Base-by-base conservation (phyloP, 2,329 filamentous ascomycete species). In the Neopestalotiopsis rosae region DNA sequence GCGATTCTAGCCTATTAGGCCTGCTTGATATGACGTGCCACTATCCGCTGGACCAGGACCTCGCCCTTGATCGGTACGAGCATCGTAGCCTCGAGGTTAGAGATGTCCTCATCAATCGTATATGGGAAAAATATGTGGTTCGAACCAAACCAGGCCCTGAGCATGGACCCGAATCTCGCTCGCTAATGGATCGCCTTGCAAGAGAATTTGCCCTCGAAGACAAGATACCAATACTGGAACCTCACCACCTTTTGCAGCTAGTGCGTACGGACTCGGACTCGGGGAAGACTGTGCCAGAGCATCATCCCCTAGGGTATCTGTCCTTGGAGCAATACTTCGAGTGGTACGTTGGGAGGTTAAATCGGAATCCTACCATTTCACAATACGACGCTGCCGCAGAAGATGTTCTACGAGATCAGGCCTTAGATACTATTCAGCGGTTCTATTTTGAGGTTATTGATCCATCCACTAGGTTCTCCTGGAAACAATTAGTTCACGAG, bases 21-120 rank as follows among this genome's bases (percentile, higher is more conserved):
- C 24, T 28, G 45, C 13, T 52, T 17, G 20, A 52, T 14, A 71
- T 58, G 61, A 32, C 40, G 70, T 45, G 59, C 17, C 76, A 81
- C 70, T 81, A 80, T 63, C 80, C 79, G 24, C 69, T 81, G 5
- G 76, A 80, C 68, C 72, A 76, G n/a, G 70, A 76, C 45, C 73
- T 79, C 40, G 76, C 77, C 49, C 79, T 80, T 69, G 67, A 70
- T 32, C 73, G 74, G n/a, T 81, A 81, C 67, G 74, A 77, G 7
- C 79, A 80, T 68, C 77, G 73, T 40, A 72, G 74, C 4, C 61
- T 81, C 7, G 74, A 72, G 4, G 72, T 71, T 20, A 76, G 77
- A 20, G 79, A 80, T 61, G 69, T 80, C 56, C 69, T 80, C 67
- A 73, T 78, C 58, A 75, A 76, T 66, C 76, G 76, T 7, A 74